Base-by-base conservation (phyloP, 306 rosid species). In the Hippophae gyantsensis region DNA sequence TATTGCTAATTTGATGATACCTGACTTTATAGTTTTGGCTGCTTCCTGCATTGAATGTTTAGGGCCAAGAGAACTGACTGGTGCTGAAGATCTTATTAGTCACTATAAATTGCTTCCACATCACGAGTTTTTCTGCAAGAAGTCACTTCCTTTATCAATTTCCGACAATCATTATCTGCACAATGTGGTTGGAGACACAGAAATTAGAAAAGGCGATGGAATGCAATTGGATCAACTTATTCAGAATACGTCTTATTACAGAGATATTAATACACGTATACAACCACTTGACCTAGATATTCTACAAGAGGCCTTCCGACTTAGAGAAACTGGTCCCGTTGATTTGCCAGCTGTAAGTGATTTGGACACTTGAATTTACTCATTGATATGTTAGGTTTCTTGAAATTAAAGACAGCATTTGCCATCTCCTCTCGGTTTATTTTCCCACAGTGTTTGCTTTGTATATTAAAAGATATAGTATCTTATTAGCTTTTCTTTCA, bases 211-310 rank as follows among this genome's bases (percentile, higher is more conserved):
- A 84, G 99, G 99, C 61, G 97, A 93, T 60, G 96, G 96, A 64
- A 88, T 93, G 95, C 97, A 93, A 62, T 80, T 93, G 70, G 93
- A 84, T 86, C 94, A 93, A 72, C 99, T 93, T 73, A 79, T 88
- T 70, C 94, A 86, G 76, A 88, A 74, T 52, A 61, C 86, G 47
- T 78, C 87, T n/a, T 80, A 75, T 70, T 61, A 71, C 9, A 84
- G 89, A 76, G 88, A 88, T 44, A 75, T 84, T 41, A 84, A 69
- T 79, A 78, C 81, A 45, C 89, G 86, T 6, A 76, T 88, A 66
- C 97, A 79, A 57, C 90, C 90, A 38, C 86, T 93, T 69, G 94
- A 86, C 79, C 70, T 84, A n/a, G 87, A 82, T 71, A 53, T 74
- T 75, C 95, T 93, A 62, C 81, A 72, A 69, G 99, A 86, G 66